Conservation (phyloP, 2,329 filamentous ascomycete species). For the Aaosphaeria arxii region DNA sequence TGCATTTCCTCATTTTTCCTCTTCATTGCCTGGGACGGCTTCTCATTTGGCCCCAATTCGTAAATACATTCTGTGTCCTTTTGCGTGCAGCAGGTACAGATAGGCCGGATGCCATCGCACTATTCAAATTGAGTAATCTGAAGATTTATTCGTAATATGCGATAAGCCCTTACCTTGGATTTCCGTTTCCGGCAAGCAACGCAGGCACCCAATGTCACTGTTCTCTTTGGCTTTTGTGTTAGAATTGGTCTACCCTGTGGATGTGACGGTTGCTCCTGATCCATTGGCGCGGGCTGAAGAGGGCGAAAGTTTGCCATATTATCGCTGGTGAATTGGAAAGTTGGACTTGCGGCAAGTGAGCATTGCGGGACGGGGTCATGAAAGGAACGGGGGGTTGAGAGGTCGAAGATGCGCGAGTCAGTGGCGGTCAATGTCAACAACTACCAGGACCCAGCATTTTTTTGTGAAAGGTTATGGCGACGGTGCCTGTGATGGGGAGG, state of each 20-base stretch:
- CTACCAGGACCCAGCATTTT: background rate
- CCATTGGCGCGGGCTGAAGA: constrained; percentile 30
- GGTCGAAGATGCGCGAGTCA: constrained; percentile 8
- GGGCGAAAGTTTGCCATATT: constrained; percentile 28
- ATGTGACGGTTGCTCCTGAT: constrained; percentile 18
- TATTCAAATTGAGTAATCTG: background rate
- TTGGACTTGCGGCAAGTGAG: background rate
- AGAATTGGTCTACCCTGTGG: constrained; percentile 18
- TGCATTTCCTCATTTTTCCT: constrained; percentile 36
- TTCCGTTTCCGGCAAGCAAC: constrained; percentile 33
- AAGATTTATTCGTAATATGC: no score
- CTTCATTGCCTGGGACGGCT: constrained; percentile 34
- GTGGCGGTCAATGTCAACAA: constrained; percentile 1
- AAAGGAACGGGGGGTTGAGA: background rate
- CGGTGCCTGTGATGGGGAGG: background rate
- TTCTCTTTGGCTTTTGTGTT: constrained; percentile 30
- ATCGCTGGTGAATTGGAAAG: background rate
- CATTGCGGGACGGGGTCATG: background rate
- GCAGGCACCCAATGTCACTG: constrained; percentile 33
- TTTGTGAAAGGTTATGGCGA: background rate
- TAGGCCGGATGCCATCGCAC: constrained; percentile 29
- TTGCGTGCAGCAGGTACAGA: constrained; percentile 29
- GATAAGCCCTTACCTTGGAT: constrained; percentile 17
- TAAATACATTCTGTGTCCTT: constrained; percentile 32
- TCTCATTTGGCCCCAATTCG: constrained; percentile 33